A percentile compares a stretch with the other conserved stretches of the same genome.
These are phyloP conservation scores for Suillus clintonianus DNA, from an alignment of 768 basidiomycete species.

Conservation along the genomic window DNA sequence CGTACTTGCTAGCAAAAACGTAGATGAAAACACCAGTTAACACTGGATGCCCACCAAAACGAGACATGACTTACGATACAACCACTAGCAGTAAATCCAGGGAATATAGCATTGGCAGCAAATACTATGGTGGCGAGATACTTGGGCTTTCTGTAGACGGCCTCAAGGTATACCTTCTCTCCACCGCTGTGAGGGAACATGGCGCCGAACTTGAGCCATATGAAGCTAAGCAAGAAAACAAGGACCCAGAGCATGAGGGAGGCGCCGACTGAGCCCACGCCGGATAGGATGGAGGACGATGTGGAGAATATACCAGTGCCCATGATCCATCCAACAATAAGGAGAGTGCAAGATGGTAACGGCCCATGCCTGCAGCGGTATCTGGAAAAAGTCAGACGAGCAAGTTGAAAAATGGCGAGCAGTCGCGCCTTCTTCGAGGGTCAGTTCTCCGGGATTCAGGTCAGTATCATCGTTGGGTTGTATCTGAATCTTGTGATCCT, in stretches of 20 bases:
- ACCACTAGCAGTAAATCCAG: constrained; percentile 43
- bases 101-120: constrained; percentile 47
- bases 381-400: constrained; percentile 28
- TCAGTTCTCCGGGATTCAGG: constrained; percentile 44
- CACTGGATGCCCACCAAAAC: neutral
- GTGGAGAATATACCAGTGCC: constrained; percentile 70
- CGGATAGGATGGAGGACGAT: constrained; percentile 56
- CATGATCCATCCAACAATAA: constrained; percentile 59
- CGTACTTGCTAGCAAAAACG: constrained; percentile 40
- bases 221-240: constrained; percentile 58
- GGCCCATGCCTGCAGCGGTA: constrained; percentile 56
- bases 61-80: constrained; percentile 45
- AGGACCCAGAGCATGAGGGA: constrained; percentile 67
- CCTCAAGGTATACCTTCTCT: constrained; percentile 65
- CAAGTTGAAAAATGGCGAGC: neutral
- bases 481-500: neutral
- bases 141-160: constrained; percentile 48
- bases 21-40: constrained; percentile 4
- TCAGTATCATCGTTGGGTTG: constrained; percentile 16
- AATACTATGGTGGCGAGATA: constrained; percentile 52
- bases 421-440: constrained; percentile 50
- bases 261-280: constrained; percentile 59
- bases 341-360: constrained; percentile 57
- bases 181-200: constrained; percentile 66
- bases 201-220: constrained; percentile 65